A percentile compares a stretch with the other conserved stretches of the same genome.
phyloP scores from a whole-genome alignment of 495 filamentous ascomycete genomes.

The Lophiotrema nucula region DNA sequence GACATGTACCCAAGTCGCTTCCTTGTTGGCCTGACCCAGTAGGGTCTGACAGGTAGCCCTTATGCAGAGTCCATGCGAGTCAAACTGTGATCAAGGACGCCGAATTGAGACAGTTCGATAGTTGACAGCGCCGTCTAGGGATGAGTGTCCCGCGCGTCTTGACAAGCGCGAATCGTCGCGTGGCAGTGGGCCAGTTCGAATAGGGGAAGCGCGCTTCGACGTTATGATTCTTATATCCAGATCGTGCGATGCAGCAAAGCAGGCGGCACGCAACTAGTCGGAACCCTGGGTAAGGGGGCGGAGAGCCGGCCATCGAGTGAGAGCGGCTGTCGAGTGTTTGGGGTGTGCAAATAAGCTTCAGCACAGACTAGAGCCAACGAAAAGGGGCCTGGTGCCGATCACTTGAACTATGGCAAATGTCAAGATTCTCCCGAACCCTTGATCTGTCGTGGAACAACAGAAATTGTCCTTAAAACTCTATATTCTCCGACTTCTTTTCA shows the following conservation, averaged over 20 bases:
- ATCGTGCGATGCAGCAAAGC: background rate
- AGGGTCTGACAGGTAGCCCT: no score
- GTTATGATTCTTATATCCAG: background rate
- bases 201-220: background rate
- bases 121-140: background rate
- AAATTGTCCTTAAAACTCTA: no score
- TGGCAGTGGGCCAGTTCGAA: background rate
- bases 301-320: background rate
- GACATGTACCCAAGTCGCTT: background rate
- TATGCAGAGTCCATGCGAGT: no score
- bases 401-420: background rate
- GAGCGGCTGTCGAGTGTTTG: background rate
- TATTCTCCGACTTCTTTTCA: no score
- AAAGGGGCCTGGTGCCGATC: conserved; percentile 1
- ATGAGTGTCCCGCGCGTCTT: background rate
- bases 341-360: conserved; percentile 18
- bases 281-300: background rate
- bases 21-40: no score
- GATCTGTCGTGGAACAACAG: background rate
- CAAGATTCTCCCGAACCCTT: background rate
- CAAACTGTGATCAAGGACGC: no score
- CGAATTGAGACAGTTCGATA: background rate
- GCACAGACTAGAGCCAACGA: conserved; percentile 3
- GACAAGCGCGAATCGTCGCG: background rate
- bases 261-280: background rate